Base-by-base conservation (phyloP, 345 rosid species). In the Lepidium didymum region DNA sequence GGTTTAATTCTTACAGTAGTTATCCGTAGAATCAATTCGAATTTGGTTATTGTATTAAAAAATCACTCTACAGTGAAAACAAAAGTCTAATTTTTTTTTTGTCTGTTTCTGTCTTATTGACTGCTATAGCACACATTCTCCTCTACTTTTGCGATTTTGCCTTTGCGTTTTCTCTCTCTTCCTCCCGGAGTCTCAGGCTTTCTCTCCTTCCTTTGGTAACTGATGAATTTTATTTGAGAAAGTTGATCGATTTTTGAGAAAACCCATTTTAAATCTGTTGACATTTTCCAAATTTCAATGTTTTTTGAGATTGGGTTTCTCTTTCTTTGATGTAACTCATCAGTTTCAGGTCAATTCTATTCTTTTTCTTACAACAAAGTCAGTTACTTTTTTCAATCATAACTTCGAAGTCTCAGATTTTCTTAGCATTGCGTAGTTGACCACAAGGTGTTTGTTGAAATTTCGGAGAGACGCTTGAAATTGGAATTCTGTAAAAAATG, bases 401-500 rank as follows among this genome's bases (percentile, higher is more conserved):
- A 6, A 29, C 33, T 29, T 5, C 33, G 0, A 29, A 29, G 33
- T 2, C 19, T 31, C 12, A 53, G 38, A 15, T 21, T 37, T n/a
- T 8, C 10, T 69, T 12, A 15, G 33, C 36, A 27, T 55, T 35
- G 42, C 25, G 10, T 1, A 41, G 27, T 52, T 66, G 8, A 3
- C 52, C 64, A 53, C 60, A 52, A 62, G 18, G 70, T 67, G 83
- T 69, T 75, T 69, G 79, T 58, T 52, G n/a, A 74, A 80, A 80
- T 59, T n/a, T 67, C 70, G 7, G 3, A 58, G 33, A 19, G 57
- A n/a, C 36, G 65, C 47, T 29, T 5, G 70, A 58, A 68, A 67
- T 55, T 76, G 72, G 10, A 25, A 52, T 56, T 58, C 19, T 21
- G 51, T 61, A 45, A 31, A 40, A 78, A 65, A 93, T 93, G 97